These are phyloP conservation scores for Euphorbia peplus DNA, from an alignment of 345 rosid species.

Conservation along the genomic window DNA sequence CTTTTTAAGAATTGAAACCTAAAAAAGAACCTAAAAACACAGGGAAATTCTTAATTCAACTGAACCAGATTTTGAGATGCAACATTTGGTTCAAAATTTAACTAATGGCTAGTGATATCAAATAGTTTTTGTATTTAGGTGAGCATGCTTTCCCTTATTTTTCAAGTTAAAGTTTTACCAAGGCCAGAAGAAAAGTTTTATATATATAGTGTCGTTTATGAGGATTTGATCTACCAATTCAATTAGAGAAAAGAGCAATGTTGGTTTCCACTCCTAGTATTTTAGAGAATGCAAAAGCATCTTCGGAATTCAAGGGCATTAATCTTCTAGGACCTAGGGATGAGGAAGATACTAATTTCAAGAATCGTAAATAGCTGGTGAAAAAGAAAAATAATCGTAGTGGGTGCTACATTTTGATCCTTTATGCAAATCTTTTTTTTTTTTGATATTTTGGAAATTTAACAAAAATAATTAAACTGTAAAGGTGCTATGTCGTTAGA, in stretches of 20 bases:
- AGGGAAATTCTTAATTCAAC: background rate
- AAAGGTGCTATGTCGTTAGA: background rate
- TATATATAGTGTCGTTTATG: background rate
- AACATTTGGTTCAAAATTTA: background rate
- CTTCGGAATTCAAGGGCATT: no score
- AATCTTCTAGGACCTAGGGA: background rate
- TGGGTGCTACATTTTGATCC: background rate
- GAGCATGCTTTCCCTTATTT: background rate
- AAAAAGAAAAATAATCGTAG: background rate
- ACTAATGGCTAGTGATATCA: background rate
- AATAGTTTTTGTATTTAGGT: background rate
- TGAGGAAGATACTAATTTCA: background rate
- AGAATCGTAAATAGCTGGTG: background rate
- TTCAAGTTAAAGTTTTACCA: background rate
- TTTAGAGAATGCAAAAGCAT: no score
- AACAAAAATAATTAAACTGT: background rate
- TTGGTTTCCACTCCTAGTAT: background rate
- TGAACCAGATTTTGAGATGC: background rate
- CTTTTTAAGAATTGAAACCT: background rate
- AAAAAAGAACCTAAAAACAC: background rate
- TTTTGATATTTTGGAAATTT: background rate
- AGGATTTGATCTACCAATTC: background rate
- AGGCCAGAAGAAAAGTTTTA: no score
- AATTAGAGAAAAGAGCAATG: background rate
- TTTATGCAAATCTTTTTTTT: background rate